These are phyloP conservation scores for Aspergillus neoniger DNA, from an alignment of 2,329 filamentous ascomycete species.

Conservation along the genomic window DNA sequence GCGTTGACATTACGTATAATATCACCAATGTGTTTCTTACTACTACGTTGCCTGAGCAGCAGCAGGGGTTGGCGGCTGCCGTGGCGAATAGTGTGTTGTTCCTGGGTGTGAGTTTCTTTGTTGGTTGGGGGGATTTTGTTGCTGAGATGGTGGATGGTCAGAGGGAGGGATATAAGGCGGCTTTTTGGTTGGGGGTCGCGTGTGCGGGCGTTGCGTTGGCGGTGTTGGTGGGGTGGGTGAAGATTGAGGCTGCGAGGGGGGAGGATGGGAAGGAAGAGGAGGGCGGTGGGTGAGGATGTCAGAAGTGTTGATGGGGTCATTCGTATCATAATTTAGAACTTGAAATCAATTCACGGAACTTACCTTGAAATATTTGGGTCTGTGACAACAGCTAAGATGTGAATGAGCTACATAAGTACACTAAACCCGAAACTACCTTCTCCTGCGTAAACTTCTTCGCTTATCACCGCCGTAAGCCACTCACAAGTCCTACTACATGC, in stretches of 20 bases:
- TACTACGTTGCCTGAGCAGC: conserved; percentile 64
- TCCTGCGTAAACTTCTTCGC: no score
- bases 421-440: no score
- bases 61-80: conserved; percentile 72
- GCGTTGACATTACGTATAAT: conserved; percentile 74
- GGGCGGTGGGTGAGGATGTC: no score
- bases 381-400: no score
- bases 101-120: conserved; percentile 69
- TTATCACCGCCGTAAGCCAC: no score
- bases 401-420: no score
- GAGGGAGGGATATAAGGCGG: conserved; percentile 61
- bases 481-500: no score
- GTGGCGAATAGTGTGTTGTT: conserved; percentile 71
- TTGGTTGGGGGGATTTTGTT: conserved; percentile 69
- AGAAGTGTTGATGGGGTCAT: no score
- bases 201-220: conserved; percentile 55
- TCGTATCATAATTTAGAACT: no score
- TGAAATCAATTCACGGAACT: no score
- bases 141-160: conserved; percentile 50
- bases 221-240: conserved; percentile 57
- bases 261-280: conserved; percentile 59
- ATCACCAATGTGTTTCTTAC: conserved; percentile 79
- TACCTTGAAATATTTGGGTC: no score
- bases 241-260: conserved; percentile 58
- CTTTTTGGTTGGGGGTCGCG: conserved; percentile 65